Conservation (phyloP, 495 filamentous ascomycete species). For the Penicillium argentinense region DNA sequence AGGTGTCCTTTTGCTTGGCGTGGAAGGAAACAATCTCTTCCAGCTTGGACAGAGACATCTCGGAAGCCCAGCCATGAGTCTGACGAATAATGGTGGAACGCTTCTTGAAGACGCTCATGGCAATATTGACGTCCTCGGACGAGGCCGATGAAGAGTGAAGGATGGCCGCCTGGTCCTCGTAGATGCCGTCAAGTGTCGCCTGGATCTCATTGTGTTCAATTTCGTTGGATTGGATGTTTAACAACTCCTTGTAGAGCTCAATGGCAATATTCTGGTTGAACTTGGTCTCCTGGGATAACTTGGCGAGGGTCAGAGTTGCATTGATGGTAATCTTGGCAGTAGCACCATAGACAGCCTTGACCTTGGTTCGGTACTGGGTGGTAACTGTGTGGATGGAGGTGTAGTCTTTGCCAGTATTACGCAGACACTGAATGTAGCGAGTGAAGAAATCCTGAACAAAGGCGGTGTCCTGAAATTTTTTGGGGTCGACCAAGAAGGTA, state of each 20-base stretch:
- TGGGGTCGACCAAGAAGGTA: slow-evolving; percentile 29
- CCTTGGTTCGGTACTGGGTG: slow-evolving; percentile 31
- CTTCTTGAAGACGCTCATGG: slow-evolving; percentile 26
- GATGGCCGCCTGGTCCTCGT: slow-evolving; percentile 34
- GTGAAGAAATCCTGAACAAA: slow-evolving; percentile 35
- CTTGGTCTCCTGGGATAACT: slow-evolving; percentile 37
- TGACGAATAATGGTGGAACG: slow-evolving; percentile 28
- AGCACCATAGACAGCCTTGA: slow-evolving; percentile 30
- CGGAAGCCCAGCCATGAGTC: slow-evolving; percentile 36
- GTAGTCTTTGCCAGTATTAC: slow-evolving; percentile 27
- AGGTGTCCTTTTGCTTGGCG: slow-evolving; percentile 25
- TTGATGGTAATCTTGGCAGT: slow-evolving; percentile 37
- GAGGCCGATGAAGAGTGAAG: slow-evolving; percentile 22
- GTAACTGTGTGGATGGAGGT: slow-evolving; percentile 34
- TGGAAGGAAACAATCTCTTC: slow-evolving; percentile 33
- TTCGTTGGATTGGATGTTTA: slow-evolving; percentile 27
- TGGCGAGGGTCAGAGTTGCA: slow-evolving; percentile 35
- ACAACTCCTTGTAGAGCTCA: slow-evolving; percentile 31
- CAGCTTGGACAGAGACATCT: slow-evolving; percentile 35
- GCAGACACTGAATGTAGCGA: slow-evolving; percentile 35
- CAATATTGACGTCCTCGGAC: slow-evolving; percentile 23
- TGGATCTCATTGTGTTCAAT: slow-evolving; percentile 34
- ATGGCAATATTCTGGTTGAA: slow-evolving; percentile 34
- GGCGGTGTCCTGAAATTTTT: slow-evolving; percentile 29
- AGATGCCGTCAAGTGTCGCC: slow-evolving; percentile 35